These are phyloP conservation scores for Pestalotiopsis sp. DNA, from an alignment of 2,329 filamentous ascomycete species.

Conservation along the genomic window DNA sequence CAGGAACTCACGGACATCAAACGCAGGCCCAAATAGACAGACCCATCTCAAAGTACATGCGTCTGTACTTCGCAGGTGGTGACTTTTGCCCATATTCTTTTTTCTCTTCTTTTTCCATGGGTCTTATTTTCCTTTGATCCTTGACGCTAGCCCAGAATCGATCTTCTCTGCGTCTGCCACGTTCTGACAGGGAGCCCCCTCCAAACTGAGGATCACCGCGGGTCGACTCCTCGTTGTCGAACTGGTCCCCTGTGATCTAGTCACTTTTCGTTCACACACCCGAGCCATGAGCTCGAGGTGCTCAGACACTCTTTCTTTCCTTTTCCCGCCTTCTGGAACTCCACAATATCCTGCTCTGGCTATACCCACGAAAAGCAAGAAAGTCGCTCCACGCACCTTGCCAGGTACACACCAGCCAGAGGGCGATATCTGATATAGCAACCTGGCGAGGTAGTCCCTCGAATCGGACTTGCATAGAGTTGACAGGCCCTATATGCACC, in stretches of 20 bases:
- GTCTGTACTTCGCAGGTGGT: not conserved
- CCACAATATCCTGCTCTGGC: constrained; percentile 14
- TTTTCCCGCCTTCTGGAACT: constrained; percentile 15
- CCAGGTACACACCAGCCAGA: constrained; percentile 2
- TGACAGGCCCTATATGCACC: constrained; percentile 14
- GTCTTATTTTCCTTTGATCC: not conserved
- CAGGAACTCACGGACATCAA: constrained; percentile 11
- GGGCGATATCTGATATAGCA: constrained; percentile 12
- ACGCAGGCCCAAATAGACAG: constrained; percentile 3
- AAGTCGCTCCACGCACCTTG: constrained; percentile 9
- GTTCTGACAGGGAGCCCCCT: constrained; percentile 17
- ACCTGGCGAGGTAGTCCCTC: constrained; percentile 12
- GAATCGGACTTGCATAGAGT: constrained; percentile 9
- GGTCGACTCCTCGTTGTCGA: constrained; percentile 13
- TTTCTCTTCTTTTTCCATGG: constrained; percentile 11
- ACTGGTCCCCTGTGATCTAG: constrained; percentile 13
- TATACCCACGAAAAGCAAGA: constrained; percentile 11
- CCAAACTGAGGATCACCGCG: constrained; percentile 16
- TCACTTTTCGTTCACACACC: constrained; percentile 12
- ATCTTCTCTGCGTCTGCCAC: constrained; percentile 16
- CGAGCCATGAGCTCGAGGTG: constrained; percentile 16
- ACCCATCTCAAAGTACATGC: constrained; percentile 8
- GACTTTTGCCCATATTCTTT: constrained; percentile 1
- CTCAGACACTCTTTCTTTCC: constrained; percentile 14
- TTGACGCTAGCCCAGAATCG: constrained; percentile 15